A percentile compares a stretch with the other conserved stretches of the same genome.
Evolutionary conservation across 495 filamentous ascomycete species (phyloP).

Genomic region (Hyaloscypha hepaticicola): DNA sequence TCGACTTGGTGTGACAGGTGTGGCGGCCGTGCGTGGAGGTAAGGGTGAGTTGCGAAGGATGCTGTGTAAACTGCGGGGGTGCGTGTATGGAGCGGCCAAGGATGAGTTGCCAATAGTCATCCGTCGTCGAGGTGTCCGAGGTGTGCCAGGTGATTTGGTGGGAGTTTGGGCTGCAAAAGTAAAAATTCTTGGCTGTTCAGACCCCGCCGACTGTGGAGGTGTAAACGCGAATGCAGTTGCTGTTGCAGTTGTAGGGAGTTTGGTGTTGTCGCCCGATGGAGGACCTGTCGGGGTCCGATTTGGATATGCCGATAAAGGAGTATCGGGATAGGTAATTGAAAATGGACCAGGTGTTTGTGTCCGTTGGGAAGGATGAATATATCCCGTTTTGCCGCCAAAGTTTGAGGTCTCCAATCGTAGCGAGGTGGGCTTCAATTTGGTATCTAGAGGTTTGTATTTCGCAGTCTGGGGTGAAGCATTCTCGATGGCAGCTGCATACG

Average conservation of each 20-base stretch:
- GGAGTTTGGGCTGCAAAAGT: constrained; percentile 23
- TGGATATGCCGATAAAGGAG: constrained; percentile 28
- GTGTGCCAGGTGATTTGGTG: constrained; percentile 30
- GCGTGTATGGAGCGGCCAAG: constrained; percentile 56
- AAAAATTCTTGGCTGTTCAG: constrained; percentile 24
- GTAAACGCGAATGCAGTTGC: constrained; percentile 33
- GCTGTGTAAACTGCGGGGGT: constrained; percentile 63
- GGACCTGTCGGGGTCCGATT: constrained; percentile 16
- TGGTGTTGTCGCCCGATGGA: constrained; percentile 1
- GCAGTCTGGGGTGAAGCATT: constrained; percentile 53
- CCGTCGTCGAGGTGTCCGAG: constrained; percentile 38
- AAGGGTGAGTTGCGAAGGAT: constrained; percentile 78
- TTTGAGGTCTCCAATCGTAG: constrained; percentile 47
- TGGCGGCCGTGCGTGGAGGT: constrained; percentile 44
- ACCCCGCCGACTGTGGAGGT: constrained; percentile 33
- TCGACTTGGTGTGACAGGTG: constrained; percentile 46
- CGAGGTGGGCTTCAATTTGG: constrained; percentile 41
- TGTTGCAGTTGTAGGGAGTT: constrained; percentile 28
- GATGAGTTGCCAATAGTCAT: constrained; percentile 33
- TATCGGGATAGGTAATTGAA: constrained; percentile 33
- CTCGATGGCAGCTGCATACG: constrained; percentile 67
- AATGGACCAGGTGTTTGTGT: constrained; percentile 40
- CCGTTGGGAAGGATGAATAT: constrained; percentile 25
- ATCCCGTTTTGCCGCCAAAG: constrained; percentile 16
- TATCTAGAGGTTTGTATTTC: constrained; percentile 35